These are phyloP conservation scores for Ceratocystis ficicola DNA, from an alignment of 2,329 filamentous ascomycete species.

Conservation along the genomic window DNA sequence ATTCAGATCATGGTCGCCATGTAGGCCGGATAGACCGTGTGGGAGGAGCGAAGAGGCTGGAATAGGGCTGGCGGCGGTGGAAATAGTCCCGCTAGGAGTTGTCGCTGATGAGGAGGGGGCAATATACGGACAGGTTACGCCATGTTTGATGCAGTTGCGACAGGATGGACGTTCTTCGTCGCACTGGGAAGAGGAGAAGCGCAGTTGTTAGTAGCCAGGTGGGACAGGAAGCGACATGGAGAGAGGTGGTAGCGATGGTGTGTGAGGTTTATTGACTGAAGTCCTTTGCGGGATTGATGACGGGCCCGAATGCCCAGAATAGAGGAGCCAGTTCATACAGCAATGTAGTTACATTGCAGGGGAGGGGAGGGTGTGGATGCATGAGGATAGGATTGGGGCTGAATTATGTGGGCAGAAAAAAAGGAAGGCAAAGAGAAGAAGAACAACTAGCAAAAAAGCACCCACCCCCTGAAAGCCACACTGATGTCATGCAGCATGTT, in stretches of 20 bases:
- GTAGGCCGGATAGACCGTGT: constrained; percentile 5
- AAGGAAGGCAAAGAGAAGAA: not conserved
- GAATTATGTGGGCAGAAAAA: not conserved
- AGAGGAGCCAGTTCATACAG: not conserved
- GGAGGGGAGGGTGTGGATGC: not conserved
- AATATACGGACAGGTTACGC: constrained; percentile 24
- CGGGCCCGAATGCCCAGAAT: not conserved
- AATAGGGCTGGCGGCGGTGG: not conserved
- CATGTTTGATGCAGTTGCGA: constrained; percentile 27
- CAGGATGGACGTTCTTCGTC: constrained; percentile 27
- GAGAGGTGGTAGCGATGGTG: not conserved
- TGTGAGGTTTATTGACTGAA: not conserved
- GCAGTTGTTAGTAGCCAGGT: not conserved
- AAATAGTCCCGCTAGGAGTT: constrained; percentile 12
- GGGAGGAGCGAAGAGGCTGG: constrained; percentile 4
- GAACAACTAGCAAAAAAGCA: not conserved
- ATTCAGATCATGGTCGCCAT: constrained; percentile 27
- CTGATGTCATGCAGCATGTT: not conserved
- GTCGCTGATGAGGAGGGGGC: constrained; percentile 20
- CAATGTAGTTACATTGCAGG: not conserved
- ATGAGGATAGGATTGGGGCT: not conserved
- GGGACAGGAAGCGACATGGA: not conserved
- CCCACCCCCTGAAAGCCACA: not conserved
- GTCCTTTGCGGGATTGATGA: not conserved
- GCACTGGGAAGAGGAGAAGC: constrained; percentile 23